These are phyloP conservation scores for Symmetrospora coprosmae DNA, from an alignment of 768 basidiomycete genomes.

Conservation along the genomic window DNA sequence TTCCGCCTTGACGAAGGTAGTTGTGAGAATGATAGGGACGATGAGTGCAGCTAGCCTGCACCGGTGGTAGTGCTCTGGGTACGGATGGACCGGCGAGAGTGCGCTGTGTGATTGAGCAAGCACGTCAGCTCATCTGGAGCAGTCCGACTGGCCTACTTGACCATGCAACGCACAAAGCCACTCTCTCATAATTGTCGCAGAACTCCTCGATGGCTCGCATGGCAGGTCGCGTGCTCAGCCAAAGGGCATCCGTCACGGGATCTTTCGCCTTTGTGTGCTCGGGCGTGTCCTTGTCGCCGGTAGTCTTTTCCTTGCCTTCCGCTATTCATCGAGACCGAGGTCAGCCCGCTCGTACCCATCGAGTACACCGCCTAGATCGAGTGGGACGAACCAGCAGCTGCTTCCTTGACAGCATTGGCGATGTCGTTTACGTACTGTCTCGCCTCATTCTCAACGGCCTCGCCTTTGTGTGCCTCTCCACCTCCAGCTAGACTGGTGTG, in stretches of 20 bases:
- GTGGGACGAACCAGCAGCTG: constrained; percentile 34
- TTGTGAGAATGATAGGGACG: constrained; percentile 34
- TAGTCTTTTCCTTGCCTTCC: constrained; percentile 35
- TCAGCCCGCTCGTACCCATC: constrained; percentile 14
- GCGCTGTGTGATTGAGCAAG: constrained; percentile 38
- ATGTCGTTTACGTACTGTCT: constrained; percentile 37
- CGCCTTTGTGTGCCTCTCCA: constrained; percentile 38
- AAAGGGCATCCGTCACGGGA: constrained; percentile 30
- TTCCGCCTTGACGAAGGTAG: constrained; percentile 35
- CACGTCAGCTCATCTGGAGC: no score
- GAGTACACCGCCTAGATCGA: constrained; percentile 17
- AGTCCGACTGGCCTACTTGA: neutral
- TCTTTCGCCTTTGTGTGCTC: constrained; percentile 35
- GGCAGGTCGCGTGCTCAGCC: constrained; percentile 38
- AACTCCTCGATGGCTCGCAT: constrained; percentile 38
- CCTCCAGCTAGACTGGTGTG: constrained; percentile 36
- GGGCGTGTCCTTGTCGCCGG: constrained; percentile 28
- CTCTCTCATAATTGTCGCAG: constrained; percentile 40
- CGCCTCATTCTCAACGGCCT: constrained; percentile 40
- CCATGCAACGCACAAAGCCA: constrained; percentile 35
- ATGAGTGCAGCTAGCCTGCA: constrained; percentile 35
- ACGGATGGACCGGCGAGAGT: constrained; percentile 40
- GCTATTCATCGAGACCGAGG: constrained; percentile 32
- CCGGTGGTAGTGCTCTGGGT: constrained; percentile 34
- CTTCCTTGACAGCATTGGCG: constrained; percentile 35